Evolutionary conservation across 164 flowering plant genomes (phyloP).

Genomic region (Magnolia kwangsiensis): DNA sequence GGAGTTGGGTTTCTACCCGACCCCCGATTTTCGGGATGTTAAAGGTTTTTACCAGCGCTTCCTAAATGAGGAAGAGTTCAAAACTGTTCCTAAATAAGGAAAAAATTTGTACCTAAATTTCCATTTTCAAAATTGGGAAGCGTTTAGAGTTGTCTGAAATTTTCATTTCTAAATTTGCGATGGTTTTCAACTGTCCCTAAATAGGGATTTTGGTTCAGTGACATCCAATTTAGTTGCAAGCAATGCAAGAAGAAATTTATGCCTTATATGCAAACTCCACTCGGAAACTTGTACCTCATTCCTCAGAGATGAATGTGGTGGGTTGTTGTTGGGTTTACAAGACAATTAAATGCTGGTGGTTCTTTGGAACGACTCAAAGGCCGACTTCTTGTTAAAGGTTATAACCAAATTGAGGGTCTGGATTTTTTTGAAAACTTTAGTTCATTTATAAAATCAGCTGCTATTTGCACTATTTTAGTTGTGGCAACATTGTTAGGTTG

Average conservation of each 20-base stretch:
- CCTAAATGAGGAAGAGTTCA: too few species aligned
- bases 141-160: too few species aligned
- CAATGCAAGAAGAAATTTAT: neutral
- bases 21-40: too few species aligned
- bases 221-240: neutral
- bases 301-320: neutral
- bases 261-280: neutral
- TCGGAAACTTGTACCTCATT: neutral
- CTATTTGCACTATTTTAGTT: neutral
- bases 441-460: neutral
- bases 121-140: too few species aligned
- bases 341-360: neutral
- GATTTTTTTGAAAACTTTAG: neutral
- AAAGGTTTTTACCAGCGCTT: too few species aligned
- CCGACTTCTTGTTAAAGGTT: neutral
- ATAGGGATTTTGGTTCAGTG: too few species aligned
- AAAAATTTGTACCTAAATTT: too few species aligned
- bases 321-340: neutral
- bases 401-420: neutral
- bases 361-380: neutral
- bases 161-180: too few species aligned
- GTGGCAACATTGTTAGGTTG: neutral
- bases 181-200: too few species aligned
- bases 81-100: too few species aligned
- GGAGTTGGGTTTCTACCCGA: too few species aligned